Evolutionary conservation across 495 filamentous ascomycete genomes (phyloP), one percentile per base, ranked within the genome.

Genomic region (Xylaria nigripes): DNA sequence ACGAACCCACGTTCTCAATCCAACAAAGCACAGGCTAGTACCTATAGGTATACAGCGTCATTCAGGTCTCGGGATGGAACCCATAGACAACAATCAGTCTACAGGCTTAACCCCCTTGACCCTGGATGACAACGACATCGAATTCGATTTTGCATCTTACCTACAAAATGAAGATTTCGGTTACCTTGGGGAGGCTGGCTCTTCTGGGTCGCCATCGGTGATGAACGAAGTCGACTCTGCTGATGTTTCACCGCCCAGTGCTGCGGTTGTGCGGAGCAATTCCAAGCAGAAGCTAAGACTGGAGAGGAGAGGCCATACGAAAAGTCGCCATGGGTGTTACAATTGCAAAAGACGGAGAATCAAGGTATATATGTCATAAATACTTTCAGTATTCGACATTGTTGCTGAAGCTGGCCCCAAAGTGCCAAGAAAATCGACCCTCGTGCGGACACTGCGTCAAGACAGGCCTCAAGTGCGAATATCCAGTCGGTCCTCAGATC

Each of bases 321-420:
- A 86, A 62, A 82, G 79, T 24, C 69, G 82, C 2, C 65, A 74
- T n/a, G 82, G 81, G 1, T 86, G 82, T 59, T 81, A 76, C 55
- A 81, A 82, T 65, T 86, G 83, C 72, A 86, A 86, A 63, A 67
- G 73, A 40, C 69, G 81, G 9, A 71, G 76, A 54, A 83, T 86
- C 59, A 86, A 85, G 74, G 76, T 75, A 63, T 42, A 18, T 21
- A 7, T n/a, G 16, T n/a, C 6, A 22, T 22, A 12, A n/a, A 10
- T 3, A 15, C 23, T 18, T 23, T 40, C 21, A 3, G 25, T 41
- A 12, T 22, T 19, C 8, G 21, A 22, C 21, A 5, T 36, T 19
- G 13, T 53, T 19, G 13, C 50, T 53, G 34, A 53, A 22, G 25
- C 42, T 27, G 7, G 30, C 21, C 3, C 27, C 22, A 22, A 22